A percentile compares a stretch with the other conserved stretches of the same genome.
phyloP scores from a whole-genome alignment of 2,329 filamentous ascomycete genomes.

The Apiospora rasikravindrae region DNA sequence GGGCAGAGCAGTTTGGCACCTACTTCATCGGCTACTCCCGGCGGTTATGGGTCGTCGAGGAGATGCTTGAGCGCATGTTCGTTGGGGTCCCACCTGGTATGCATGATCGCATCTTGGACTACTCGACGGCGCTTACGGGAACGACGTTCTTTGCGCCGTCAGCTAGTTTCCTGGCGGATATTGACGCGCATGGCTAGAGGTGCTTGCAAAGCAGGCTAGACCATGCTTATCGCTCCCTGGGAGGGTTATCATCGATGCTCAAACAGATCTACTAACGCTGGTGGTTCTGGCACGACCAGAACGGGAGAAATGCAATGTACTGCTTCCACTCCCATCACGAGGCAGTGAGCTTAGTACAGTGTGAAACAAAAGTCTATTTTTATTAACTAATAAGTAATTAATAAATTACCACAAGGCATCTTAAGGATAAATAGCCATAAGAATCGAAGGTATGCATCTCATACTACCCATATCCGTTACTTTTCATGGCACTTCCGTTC shows the following conservation, averaged over 20 bases:
- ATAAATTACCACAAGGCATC: neutral
- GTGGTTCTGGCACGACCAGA: neutral
- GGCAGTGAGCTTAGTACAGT: neutral
- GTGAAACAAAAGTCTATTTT: neutral
- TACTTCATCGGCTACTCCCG: constrained; percentile 63
- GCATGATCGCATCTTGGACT: constrained; percentile 62
- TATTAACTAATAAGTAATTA: neutral
- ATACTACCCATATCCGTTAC: constrained; percentile 4
- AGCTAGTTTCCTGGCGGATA: constrained; percentile 25
- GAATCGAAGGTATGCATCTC: constrained; percentile 6
- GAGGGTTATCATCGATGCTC: neutral
- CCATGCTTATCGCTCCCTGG: neutral
- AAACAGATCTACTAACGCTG: neutral
- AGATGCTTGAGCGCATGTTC: constrained; percentile 64
- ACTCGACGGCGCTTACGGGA: constrained; percentile 57
- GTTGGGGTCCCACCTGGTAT: constrained; percentile 56
- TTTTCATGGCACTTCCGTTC: neutral
- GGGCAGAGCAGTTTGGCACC: constrained; percentile 56
- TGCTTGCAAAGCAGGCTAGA: neutral
- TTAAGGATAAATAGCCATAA: neutral
- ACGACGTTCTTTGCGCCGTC: constrained; percentile 59
- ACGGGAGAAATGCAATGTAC: neutral
- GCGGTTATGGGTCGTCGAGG: constrained; percentile 61
- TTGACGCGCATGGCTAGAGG: neutral
- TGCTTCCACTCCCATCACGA: neutral